Evolutionary conservation across 495 filamentous ascomycete genomes (phyloP).

Genomic region (Cenococcum geophilum): DNA sequence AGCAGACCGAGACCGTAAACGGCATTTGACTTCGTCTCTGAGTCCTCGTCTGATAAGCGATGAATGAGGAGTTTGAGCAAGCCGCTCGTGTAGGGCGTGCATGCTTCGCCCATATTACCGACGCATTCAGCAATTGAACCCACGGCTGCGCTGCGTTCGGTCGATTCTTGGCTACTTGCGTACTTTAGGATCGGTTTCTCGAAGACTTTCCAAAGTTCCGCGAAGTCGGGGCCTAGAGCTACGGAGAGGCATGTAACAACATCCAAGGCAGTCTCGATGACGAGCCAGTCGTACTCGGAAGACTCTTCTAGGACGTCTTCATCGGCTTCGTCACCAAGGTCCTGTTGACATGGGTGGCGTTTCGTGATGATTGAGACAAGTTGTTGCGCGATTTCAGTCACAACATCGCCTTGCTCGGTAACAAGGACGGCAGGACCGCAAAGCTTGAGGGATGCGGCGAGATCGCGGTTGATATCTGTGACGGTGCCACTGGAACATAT

Average conservation of each 20-base stretch:
- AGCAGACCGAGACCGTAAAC: constrained; percentile 85
- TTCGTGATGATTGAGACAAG: constrained; percentile 71
- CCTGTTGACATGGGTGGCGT: constrained; percentile 86
- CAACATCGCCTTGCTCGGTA: constrained; percentile 56
- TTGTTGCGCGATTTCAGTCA: constrained; percentile 56
- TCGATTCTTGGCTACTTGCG: constrained; percentile 71
- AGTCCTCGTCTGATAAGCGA: constrained; percentile 81
- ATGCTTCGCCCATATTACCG: constrained; percentile 68
- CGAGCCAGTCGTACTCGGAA: constrained; percentile 95
- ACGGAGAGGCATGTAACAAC: constrained; percentile 75
- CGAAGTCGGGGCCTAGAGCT: constrained; percentile 75
- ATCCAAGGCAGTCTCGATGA: constrained; percentile 90
- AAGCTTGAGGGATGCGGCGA: constrained; percentile 86
- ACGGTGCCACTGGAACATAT: constrained; percentile 62
- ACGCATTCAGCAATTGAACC: constrained; percentile 91
- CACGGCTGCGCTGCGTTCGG: constrained; percentile 81
- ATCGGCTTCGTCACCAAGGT: constrained; percentile 54
- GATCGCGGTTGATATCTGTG: constrained; percentile 90
- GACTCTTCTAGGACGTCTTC: constrained; percentile 73
- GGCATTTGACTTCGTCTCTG: constrained; percentile 89
- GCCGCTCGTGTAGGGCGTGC: constrained; percentile 66
- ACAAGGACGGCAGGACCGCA: constrained; percentile 82
- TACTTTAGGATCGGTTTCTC: constrained; percentile 86
- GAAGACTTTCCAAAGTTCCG: constrained; percentile 86
- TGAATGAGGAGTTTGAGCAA: constrained; percentile 79